These are phyloP conservation scores for Phlebopus sp. DNA, from an alignment of 1,284 basidiomycete genomes.

Conservation along the genomic window DNA sequence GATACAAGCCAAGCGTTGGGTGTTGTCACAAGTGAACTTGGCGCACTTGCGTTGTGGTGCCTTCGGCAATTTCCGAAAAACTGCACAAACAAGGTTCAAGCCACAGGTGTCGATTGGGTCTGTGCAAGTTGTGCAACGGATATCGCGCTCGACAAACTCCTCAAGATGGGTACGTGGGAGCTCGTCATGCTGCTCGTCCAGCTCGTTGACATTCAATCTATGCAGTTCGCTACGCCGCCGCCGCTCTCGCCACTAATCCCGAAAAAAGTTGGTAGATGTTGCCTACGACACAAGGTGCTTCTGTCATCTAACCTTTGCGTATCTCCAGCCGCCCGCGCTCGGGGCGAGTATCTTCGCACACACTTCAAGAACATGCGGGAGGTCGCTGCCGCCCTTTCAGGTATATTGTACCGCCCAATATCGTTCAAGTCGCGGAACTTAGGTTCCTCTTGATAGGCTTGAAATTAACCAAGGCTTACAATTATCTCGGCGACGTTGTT, in stretches of 20 bases:
- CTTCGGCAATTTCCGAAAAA: constrained; percentile 29
- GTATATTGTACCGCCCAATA: constrained; percentile 40
- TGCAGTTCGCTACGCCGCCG: constrained; percentile 88
- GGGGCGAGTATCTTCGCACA: constrained; percentile 96
- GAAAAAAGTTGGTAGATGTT: constrained; percentile 76
- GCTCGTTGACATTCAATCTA: constrained; percentile 8
- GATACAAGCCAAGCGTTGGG: too few species aligned
- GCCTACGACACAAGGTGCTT: background rate
- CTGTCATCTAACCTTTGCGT: constrained; percentile 18
- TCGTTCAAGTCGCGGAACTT: background rate
- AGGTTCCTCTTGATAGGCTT: constrained; percentile 55
- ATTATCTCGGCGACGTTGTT: constrained; percentile 91
- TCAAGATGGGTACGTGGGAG: constrained; percentile 35
- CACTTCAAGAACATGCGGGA: constrained; percentile 99
- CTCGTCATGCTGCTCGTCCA: background rate
- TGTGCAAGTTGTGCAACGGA: constrained; percentile 4
- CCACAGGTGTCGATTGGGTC: constrained; percentile 17
- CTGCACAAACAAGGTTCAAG: constrained; percentile 35
- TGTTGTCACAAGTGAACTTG: too few species aligned
- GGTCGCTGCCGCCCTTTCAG: constrained; percentile 84
- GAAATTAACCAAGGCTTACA: constrained; percentile 94
- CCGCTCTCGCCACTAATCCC: constrained; percentile 81
- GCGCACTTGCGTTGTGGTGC: background rate
- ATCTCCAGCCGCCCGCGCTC: constrained; percentile 78
- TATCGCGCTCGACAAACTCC: constrained; percentile 26